Conservation (phyloP, 495 filamentous ascomycete species). For the Choiromyces venosus region DNA sequence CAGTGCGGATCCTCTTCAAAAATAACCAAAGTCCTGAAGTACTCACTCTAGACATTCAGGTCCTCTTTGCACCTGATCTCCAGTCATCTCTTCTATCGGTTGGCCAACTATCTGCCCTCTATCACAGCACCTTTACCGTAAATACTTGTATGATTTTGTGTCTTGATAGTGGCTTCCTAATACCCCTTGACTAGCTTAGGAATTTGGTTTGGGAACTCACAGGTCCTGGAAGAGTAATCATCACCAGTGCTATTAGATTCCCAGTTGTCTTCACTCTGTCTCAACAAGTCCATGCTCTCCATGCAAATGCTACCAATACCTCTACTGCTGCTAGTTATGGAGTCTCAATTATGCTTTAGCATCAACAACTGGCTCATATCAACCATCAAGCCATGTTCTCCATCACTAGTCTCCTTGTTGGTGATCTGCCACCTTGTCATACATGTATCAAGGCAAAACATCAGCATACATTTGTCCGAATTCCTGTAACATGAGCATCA, state of each 20-base stretch:
- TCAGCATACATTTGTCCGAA: background rate
- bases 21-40: background rate
- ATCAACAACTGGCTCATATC: too few relatives aligned
- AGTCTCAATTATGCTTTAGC: too few relatives aligned
- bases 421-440: background rate
- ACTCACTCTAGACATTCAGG: background rate
- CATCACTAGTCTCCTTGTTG: too few relatives aligned
- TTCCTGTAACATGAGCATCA: background rate
- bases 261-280: background rate
- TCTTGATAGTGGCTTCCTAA: background rate
- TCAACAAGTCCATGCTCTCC: background rate
- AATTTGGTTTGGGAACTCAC: background rate
- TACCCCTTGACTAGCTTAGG: background rate
- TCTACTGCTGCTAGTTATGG: background rate
- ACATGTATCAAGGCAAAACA: conserved; percentile 9
- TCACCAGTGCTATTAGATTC: background rate
- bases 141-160: background rate
- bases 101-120: background rate
- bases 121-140: background rate
- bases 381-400: too few relatives aligned
- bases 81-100: conserved; percentile 3
- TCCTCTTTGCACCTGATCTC: background rate
- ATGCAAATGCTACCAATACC: background rate
- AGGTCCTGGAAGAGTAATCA: background rate
- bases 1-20: background rate